phyloP scores from a whole-genome alignment of 345 rosid species.

The Citrus hindsii region DNA sequence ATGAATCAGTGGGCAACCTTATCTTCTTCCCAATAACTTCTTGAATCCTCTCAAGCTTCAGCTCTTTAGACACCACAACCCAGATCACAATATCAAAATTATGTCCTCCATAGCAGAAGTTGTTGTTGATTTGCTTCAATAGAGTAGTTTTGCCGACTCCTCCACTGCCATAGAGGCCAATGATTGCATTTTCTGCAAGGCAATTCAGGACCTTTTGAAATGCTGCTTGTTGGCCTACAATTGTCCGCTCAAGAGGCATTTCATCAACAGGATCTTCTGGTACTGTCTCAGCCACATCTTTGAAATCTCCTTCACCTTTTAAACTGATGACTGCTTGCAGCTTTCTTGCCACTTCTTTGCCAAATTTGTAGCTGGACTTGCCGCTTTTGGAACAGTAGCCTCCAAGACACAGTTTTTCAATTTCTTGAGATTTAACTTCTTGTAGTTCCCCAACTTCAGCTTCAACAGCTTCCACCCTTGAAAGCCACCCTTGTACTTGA shows the following conservation, averaged over 20 bases:
- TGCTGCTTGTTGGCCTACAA: not conserved
- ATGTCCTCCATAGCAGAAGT: not conserved
- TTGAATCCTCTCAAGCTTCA: not conserved
- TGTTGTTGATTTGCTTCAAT: not conserved
- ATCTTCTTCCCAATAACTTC: not conserved
- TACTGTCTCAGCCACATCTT: not conserved
- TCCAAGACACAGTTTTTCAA: not conserved
- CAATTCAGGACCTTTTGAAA: not conserved
- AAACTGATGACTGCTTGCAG: not conserved
- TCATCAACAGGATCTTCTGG: not conserved
- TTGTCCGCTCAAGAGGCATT: not conserved
- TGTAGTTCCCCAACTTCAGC: not conserved
- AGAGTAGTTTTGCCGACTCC: constrained; percentile 1
- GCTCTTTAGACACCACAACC: not conserved
- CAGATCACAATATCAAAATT: not conserved
- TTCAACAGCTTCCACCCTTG: not conserved
- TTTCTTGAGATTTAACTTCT: not conserved
- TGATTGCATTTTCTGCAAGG: not conserved
- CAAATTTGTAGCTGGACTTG: not conserved
- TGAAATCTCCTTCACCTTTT: not conserved
- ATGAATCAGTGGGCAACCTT: not conserved
- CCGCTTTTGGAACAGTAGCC: not conserved
- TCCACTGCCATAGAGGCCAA: not conserved
- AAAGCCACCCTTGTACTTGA: not conserved
- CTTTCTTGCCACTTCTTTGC: not conserved